Evolutionary conservation across 2,329 filamentous ascomycete species (phyloP).

Genomic region (Botrytis paeoniae): DNA sequence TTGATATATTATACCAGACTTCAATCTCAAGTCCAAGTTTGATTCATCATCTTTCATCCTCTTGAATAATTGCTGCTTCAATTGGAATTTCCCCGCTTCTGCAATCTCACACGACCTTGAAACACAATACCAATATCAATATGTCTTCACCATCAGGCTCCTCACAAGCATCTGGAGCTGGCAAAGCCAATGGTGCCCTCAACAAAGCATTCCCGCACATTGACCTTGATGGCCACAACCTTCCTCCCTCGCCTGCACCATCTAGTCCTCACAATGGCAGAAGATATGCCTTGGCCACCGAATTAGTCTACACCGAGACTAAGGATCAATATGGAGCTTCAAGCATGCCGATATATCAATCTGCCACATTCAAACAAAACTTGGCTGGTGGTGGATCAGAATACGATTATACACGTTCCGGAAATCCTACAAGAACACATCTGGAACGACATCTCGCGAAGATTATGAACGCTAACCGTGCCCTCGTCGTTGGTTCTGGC

Average conservation of each 20-base stretch:
- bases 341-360: slow-evolving; percentile 97
- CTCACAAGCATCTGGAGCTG: slow-evolving; percentile 23
- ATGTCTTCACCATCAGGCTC: slow-evolving; percentile 39
- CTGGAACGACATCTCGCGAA: slow-evolving; percentile 96
- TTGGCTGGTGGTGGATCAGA: slow-evolving; percentile 76
- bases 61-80: background rate
- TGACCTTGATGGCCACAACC: slow-evolving; percentile 77
- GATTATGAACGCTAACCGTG: slow-evolving; percentile 94
- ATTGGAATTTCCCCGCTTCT: slow-evolving; percentile 9
- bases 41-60: background rate
- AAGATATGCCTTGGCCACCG: slow-evolving; percentile 90
- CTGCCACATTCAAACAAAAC: slow-evolving; percentile 94
- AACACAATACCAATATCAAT: slow-evolving; percentile 24
- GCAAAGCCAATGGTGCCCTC: slow-evolving; percentile 30
- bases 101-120: background rate
- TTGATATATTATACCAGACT: background rate
- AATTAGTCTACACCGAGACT: slow-evolving; percentile 92
- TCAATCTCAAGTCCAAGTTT: background rate
- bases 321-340: slow-evolving; percentile 97
- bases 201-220: slow-evolving; percentile 46
- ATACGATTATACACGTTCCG: slow-evolving; percentile 97
- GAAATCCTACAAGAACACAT: slow-evolving; percentile 93
- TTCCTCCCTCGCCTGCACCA: slow-evolving; percentile 88
- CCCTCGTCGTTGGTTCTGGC: slow-evolving; percentile 89
- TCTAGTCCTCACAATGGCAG: slow-evolving; percentile 84